These are phyloP conservation scores for Craspedostauros australis DNA, from an alignment of 108 stramenopile species.

Conservation along the genomic window DNA sequence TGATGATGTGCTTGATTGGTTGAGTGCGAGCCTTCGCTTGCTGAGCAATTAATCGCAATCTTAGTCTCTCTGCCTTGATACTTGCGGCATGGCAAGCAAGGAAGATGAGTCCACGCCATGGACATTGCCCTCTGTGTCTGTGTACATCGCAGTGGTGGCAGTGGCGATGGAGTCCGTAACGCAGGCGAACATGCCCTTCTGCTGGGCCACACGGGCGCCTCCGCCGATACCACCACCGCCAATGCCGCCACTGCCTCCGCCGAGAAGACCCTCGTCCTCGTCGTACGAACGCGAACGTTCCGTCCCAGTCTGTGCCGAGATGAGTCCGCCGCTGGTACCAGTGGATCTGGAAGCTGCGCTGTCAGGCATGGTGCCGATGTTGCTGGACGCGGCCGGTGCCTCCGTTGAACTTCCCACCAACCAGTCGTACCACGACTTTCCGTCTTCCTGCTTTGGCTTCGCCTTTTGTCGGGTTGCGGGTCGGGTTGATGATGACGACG, in stretches of 20 bases:
- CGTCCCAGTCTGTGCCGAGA: constrained; percentile 4
- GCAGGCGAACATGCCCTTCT: constrained; percentile 66
- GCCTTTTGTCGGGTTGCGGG: background rate
- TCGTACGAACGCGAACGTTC: constrained; percentile 17
- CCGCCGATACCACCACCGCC: constrained; percentile 31
- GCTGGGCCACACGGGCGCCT: constrained; percentile 59
- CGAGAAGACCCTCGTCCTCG: constrained; percentile 29
- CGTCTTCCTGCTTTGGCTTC: background rate
- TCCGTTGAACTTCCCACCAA: constrained; percentile 19
- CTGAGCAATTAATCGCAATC: too few species aligned
- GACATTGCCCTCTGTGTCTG: constrained; percentile 64
- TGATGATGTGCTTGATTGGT: too few species aligned
- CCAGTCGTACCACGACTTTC: constrained; percentile 35
- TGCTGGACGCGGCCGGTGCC: constrained; percentile 6
- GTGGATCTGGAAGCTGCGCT: background rate
- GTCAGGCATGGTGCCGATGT: too few species aligned
- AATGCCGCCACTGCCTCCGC: constrained; percentile 3
- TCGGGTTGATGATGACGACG: background rate
- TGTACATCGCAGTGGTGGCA: constrained; percentile 33
- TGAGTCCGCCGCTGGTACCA: constrained; percentile 15
- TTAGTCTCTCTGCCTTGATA: constrained; percentile 21
- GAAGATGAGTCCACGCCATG: constrained; percentile 69
- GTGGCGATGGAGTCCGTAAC: constrained; percentile 62
- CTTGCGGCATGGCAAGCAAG: constrained; percentile 59
- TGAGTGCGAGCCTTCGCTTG: too few species aligned